Conservation (phyloP, 495 filamentous ascomycete species). For the Opeltia flavorubescens region DNA sequence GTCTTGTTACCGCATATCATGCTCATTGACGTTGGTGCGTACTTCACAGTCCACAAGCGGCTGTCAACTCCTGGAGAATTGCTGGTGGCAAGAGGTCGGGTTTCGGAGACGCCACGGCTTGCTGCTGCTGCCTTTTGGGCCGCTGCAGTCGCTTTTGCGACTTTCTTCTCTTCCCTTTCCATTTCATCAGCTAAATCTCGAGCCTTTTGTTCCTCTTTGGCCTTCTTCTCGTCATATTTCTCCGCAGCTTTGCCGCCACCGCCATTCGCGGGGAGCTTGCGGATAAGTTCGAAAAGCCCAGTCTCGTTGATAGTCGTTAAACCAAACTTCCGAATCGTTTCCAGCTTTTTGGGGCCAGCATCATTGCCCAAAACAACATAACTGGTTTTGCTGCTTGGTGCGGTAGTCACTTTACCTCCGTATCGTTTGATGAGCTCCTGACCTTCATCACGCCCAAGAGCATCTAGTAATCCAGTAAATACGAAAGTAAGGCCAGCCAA, state of each 20-base stretch:
- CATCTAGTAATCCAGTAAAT: slow-evolving; percentile 81
- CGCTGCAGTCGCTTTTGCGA: slow-evolving; percentile 35
- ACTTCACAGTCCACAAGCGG: slow-evolving; percentile 90
- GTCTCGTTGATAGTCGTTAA: slow-evolving; percentile 90
- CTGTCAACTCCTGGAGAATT: slow-evolving; percentile 34
- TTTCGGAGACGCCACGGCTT: slow-evolving; percentile 16
- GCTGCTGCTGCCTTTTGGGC: slow-evolving; percentile 24
- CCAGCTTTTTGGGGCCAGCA: slow-evolving; percentile 87
- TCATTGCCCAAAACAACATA: slow-evolving; percentile 86
- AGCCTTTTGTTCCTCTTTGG: slow-evolving; percentile 65
- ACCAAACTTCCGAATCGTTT: slow-evolving; percentile 59
- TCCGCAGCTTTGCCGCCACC: slow-evolving; percentile 79
- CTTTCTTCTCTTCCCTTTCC: slow-evolving; percentile 46
- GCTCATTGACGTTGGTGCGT: slow-evolving; percentile 66
- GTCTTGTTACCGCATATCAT: slow-evolving; percentile 96
- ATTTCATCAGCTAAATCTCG: slow-evolving; percentile 67
- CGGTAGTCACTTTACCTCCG: slow-evolving; percentile 78
- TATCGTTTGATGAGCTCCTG: slow-evolving; percentile 80
- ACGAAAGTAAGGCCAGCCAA: slow-evolving; percentile 88
- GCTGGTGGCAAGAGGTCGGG: slow-evolving; percentile 13
- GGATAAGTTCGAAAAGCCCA: slow-evolving; percentile 79
- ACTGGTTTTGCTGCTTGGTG: slow-evolving; percentile 80
- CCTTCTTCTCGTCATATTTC: slow-evolving; percentile 65
- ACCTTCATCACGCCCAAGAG: slow-evolving; percentile 70
- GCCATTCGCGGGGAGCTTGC: slow-evolving; percentile 68